phyloP scores from a whole-genome alignment of 495 filamentous ascomycete genomes.

The Astrothelium macrocarpum region DNA sequence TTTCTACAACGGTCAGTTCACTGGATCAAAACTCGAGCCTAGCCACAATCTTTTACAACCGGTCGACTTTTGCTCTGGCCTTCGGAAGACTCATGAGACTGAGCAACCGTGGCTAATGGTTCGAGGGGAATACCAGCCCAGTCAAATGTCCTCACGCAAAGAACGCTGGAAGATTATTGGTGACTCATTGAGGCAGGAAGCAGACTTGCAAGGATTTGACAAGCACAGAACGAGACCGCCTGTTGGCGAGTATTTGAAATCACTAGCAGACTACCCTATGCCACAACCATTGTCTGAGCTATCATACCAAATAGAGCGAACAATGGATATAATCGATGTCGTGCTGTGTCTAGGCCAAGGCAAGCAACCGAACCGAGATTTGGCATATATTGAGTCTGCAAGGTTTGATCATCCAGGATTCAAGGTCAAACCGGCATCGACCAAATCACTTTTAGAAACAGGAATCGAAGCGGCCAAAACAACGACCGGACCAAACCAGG shows the following conservation, averaged over 20 bases:
- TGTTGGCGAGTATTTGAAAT: neutral
- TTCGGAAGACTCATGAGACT: too few species aligned
- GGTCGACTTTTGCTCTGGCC: too few species aligned
- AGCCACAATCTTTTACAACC: too few species aligned
- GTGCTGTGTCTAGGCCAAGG: neutral
- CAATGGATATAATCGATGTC: neutral
- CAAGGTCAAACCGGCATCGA: too few species aligned
- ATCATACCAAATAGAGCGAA: neutral
- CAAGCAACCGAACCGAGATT: neutral
- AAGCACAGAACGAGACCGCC: neutral
- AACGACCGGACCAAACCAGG: too few species aligned
- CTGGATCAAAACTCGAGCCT: neutral
- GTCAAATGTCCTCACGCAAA: neutral
- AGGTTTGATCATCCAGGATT: neutral
- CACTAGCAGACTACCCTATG: neutral
- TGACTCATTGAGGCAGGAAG: neutral
- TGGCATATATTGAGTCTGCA: neutral
- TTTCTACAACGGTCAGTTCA: neutral
- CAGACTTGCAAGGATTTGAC: neutral
- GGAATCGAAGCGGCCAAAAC: too few species aligned
- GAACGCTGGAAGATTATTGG: neutral
- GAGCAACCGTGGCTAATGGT: neutral
- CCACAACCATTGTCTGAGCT: neutral
- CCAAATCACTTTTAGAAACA: too few species aligned
- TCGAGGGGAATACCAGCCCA: neutral